Conservation (phyloP, 352 stramenopile genomes). For the Hyaloperonospora brassicae region DNA sequence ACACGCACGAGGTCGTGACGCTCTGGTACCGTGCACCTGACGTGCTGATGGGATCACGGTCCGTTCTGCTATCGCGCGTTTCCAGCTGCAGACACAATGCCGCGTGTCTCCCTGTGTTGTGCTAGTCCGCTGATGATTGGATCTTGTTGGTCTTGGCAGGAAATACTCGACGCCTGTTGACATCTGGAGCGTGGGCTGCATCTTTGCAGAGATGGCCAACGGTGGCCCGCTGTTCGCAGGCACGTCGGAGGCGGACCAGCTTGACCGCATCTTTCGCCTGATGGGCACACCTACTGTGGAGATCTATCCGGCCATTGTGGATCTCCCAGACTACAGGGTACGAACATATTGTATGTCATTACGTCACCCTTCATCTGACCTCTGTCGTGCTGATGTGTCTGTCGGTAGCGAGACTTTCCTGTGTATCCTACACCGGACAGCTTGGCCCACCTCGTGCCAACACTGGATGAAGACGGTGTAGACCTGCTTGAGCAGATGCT, state of each 20-base stretch:
- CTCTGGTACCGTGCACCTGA: constrained; percentile 98
- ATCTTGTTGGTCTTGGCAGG: constrained; percentile 19
- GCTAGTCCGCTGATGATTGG: background rate
- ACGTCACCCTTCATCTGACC: constrained; percentile 1
- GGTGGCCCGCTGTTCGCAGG: constrained; percentile 92
- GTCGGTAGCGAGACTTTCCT: constrained; percentile 87
- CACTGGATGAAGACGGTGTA: constrained; percentile 84
- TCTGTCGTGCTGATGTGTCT: constrained; percentile 4
- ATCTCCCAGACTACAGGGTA: constrained; percentile 95
- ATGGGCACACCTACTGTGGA: constrained; percentile 91
- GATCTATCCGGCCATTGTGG: constrained; percentile 94
- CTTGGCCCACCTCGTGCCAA: constrained; percentile 87
- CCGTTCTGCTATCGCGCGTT: constrained; percentile 10
- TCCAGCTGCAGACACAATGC: constrained; percentile 1
- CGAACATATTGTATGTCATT: constrained; percentile 7
- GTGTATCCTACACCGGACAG: constrained; percentile 84
- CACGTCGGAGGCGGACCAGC: constrained; percentile 94
- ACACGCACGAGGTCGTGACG: constrained; percentile 99
- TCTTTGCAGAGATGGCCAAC: constrained; percentile 96
- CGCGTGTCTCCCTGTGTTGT: constrained; percentile 1
- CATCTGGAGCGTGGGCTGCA: constrained; percentile 98
- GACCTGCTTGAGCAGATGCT: constrained; percentile 90
- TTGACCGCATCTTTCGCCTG: constrained; percentile 96
- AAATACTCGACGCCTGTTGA: constrained; percentile 99
- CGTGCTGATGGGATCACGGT: constrained; percentile 94